Evolutionary conservation across 2,329 filamentous ascomycete species (phyloP).

Genomic region (Exophiala phaeomuriformis): DNA sequence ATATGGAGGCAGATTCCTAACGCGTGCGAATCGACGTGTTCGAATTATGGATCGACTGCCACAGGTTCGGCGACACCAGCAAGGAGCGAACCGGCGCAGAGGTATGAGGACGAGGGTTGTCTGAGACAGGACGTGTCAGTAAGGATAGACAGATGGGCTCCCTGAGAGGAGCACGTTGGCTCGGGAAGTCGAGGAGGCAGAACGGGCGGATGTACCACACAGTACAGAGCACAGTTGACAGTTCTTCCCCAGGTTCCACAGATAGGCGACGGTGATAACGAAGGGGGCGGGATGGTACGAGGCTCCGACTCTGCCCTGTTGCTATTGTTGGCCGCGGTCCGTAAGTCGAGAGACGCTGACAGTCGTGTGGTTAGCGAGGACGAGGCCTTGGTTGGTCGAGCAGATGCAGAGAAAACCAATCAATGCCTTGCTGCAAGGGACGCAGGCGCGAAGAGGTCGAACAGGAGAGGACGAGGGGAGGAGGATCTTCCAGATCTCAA

Average conservation of each 20-base stretch:
- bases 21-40: conserved; percentile 5
- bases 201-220: conserved; percentile 9
- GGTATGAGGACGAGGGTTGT: conserved; percentile 11
- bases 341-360: neutral
- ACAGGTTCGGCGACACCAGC: neutral
- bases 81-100: conserved; percentile 19
- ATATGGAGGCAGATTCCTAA: neutral
- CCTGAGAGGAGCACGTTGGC: neutral
- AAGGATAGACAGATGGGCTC: neutral
- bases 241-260: conserved; percentile 20
- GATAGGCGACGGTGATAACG: conserved; percentile 16
- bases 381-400: conserved; percentile 17
- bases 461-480: conserved; percentile 11
- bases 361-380: neutral
- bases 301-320: conserved; percentile 13
- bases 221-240: conserved; percentile 2
- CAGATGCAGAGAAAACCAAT: conserved; percentile 21
- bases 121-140: conserved; percentile 14
- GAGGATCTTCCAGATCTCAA: conserved; percentile 5
- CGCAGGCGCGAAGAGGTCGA: conserved; percentile 18
- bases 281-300: conserved; percentile 17
- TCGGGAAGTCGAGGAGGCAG: conserved; percentile 11
- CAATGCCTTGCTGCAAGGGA: conserved; percentile 14
- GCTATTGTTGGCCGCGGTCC: conserved; percentile 18
- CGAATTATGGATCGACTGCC: conserved; percentile 5